A percentile compares a stretch with the other conserved stretches of the same genome.
Evolutionary conservation across 257 asterid species (phyloP).

Genomic region (Solanum chilense): DNA sequence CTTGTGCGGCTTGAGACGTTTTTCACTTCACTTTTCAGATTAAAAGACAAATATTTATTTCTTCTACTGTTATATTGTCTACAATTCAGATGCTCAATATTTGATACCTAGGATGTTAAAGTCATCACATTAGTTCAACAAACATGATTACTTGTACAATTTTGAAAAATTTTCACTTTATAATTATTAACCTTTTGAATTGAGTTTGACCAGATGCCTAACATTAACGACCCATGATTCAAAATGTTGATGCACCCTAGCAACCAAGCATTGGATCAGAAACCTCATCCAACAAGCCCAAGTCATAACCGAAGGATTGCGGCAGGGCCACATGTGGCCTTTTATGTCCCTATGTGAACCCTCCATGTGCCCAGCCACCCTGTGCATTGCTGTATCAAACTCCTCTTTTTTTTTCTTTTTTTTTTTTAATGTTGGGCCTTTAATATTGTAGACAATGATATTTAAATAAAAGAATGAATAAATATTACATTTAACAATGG

Average conservation of each 20-base stretch:
- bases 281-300: not conserved
- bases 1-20: rapidly evolving
- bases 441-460: not conserved
- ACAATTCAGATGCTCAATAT: not conserved
- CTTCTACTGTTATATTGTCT: not conserved
- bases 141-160: not conserved
- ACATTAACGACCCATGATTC: not conserved
- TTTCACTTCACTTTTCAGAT: not conserved
- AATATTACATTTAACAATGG: not conserved
- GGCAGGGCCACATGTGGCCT: constrained; percentile 1
- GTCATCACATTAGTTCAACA: not conserved
- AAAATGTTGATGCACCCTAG: constrained; percentile 1
- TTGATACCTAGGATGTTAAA: not conserved
- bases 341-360: not conserved
- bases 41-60: not conserved
- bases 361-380: constrained; percentile 10
- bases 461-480: not conserved
- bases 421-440: not conserved
- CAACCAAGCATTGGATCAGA: constrained; percentile 2
- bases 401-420: not conserved
- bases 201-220: not conserved
- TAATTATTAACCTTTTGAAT: not conserved
- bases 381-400: constrained; percentile 1
- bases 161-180: not conserved
- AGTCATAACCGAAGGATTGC: not conserved